Evolutionary conservation across 106 monocot species (phyloP).

Genomic region (Apostasia ramifera): DNA sequence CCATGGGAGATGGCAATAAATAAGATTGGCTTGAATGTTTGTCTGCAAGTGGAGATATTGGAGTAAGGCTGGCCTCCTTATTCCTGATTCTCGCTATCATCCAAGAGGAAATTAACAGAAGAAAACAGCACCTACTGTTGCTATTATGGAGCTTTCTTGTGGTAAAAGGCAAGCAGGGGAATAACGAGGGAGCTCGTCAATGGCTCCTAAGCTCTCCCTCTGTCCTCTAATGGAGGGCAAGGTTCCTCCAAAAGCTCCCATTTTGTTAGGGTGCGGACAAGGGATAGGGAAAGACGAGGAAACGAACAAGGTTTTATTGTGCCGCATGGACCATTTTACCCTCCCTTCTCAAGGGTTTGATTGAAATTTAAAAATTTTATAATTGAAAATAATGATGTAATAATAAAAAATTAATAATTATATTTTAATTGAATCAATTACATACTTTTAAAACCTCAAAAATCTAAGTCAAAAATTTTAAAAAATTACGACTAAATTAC

Average conservation of each 20-base stretch:
- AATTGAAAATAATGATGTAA: no score
- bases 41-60: background rate
- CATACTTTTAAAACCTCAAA: no score
- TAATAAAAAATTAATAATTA: no score
- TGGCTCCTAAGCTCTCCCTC: background rate
- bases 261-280: background rate
- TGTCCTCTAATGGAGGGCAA: background rate
- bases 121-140: background rate
- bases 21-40: background rate
- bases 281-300: no score
- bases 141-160: background rate
- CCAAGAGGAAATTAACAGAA: background rate
- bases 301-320: no score
- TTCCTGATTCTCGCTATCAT: background rate
- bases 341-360: no score
- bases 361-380: no score
- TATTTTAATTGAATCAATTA: no score
- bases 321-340: no score
- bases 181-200: no score
- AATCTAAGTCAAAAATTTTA: no score
- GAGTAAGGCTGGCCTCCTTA: conserved; percentile 1
- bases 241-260: background rate
- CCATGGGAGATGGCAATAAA: background rate
- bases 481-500: no score
- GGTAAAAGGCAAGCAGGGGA: background rate